Percentiles rank a stretch among this genome's conserved stretches.
Conservation (phyloP, 2,329 filamentous ascomycete genomes). For the Eutypella sp. region DNA sequence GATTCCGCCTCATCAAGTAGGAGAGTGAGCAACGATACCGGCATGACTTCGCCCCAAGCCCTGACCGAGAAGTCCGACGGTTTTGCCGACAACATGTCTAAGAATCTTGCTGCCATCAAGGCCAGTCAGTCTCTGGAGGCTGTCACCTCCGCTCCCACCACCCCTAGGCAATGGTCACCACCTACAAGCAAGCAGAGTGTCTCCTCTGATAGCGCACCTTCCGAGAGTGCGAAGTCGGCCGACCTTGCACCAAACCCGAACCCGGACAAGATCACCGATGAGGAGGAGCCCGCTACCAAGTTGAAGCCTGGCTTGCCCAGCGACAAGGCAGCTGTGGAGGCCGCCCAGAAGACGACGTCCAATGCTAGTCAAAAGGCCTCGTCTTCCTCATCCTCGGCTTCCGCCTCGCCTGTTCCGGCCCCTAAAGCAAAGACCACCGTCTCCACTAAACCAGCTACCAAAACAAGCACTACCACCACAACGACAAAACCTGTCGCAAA, state of each 20-base stretch:
- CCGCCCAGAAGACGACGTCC: too few relatives aligned
- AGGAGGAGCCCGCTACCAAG: conserved; percentile 31
- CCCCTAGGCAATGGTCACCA: conserved; percentile 25
- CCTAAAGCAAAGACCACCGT: conserved; percentile 24
- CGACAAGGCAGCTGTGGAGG: conserved; percentile 18
- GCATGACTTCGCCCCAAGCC: conserved; percentile 33
- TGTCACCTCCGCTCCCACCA: conserved; percentile 40
- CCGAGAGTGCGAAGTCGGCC: too few relatives aligned
- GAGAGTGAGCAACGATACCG: conserved; percentile 34
- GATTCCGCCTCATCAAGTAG: conserved; percentile 35
- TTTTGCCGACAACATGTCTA: conserved; percentile 27
- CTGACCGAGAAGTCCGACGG: conserved; percentile 33
- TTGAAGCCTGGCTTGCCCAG: conserved; percentile 27
- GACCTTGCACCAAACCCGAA: conserved; percentile 31
- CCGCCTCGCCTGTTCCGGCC: too few relatives aligned
- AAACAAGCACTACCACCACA: conserved; percentile 16
- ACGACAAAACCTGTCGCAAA: conserved; percentile 29
- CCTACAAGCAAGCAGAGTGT: conserved; percentile 11
- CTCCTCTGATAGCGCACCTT: too few relatives aligned
- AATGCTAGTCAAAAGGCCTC: too few relatives aligned
- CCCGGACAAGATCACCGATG: conserved; percentile 36
- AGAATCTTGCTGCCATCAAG: conserved; percentile 23
- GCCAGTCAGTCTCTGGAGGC: conserved; percentile 33
- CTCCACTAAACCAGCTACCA: conserved; percentile 19
- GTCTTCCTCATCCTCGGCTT: too few relatives aligned